phyloP scores from a whole-genome alignment of 768 basidiomycete species.

The Boletus fagicola region DNA sequence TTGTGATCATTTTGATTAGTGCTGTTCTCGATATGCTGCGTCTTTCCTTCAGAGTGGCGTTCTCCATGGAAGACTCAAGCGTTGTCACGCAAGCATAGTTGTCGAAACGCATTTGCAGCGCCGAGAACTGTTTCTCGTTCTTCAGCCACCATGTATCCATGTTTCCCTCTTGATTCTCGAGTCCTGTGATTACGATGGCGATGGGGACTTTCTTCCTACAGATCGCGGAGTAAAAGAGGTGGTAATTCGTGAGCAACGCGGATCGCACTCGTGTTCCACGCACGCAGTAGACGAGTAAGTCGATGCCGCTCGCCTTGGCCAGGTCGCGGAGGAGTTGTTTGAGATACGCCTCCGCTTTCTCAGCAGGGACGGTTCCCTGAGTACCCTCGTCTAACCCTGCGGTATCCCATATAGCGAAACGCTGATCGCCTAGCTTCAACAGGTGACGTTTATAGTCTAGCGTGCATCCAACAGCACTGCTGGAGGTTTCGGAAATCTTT shows the following conservation, averaged over 20 bases:
- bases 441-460: conserved; percentile 2
- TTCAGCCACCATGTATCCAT: conserved; percentile 34
- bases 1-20: conserved; percentile 21
- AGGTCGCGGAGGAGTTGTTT: conserved; percentile 25
- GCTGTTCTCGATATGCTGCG: conserved; percentile 21
- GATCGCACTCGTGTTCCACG: conserved; percentile 21
- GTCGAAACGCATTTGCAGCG: conserved; percentile 33
- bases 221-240: conserved; percentile 39
- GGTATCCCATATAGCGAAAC: conserved; percentile 25
- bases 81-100: conserved; percentile 42
- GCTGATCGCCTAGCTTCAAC: conserved; percentile 11
- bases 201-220: conserved; percentile 40
- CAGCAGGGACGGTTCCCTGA: conserved; percentile 22
- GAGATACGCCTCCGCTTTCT: conserved; percentile 29
- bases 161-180: conserved; percentile 32
- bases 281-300: conserved; percentile 31
- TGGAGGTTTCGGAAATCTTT: conserved; percentile 17
- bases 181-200: conserved; percentile 38
- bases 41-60: conserved; percentile 13
- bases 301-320: conserved; percentile 11
- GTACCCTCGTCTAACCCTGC: conserved; percentile 26
- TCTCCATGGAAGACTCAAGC: conserved; percentile 12
- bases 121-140: conserved; percentile 29
- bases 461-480: conserved; percentile 24
- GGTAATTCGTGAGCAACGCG: conserved; percentile 35